Base-by-base conservation (phyloP, 306 rosid species). In the Corylus heterophylla region DNA sequence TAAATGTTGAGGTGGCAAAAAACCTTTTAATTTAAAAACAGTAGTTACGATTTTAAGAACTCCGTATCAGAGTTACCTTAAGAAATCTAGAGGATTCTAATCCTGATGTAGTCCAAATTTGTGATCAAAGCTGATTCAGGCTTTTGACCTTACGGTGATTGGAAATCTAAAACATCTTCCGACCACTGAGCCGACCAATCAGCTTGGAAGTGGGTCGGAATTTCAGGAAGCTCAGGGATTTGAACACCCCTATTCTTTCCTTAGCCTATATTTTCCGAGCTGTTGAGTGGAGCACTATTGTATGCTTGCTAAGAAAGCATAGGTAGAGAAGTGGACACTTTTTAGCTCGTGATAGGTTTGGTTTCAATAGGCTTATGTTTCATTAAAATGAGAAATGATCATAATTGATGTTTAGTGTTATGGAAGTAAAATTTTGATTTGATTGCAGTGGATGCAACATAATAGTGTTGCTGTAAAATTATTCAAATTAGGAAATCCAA, bases 401-500 rank as follows among this genome's bases (percentile, higher is more conserved):
- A 37, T 66, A 18, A 66, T 39, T 8, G n/a, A 42, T 44, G 1
- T 42, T 11, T 42, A 37, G 22, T 37, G 47, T 37, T 35, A 7
- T 17, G 49, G 44, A 39, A 39, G 4, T 39, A 42, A 42, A 42
- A 42, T 42, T 75, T 44, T 61, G 48, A 48, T 74, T 49, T 54
- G 71, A 20, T 79, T 81, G 64, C 31, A 6, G 56, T 80, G 71
- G 39, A 37, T 76, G 71, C 29, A 13, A 16, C 49, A 20, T 68
- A 22, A 69, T 27, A 54, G 14, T 7, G 50, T 20, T 31, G 66
- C 54, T 18, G 42, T 71, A 56, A 84, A 74, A 42, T 73, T 77
- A 48, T 73, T 78, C 35, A 49, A 51, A 58, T 69, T 18, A 75
- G 88, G 70, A 77, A 48, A 76, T 64, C 69, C 55, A 64, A 72